Percentiles rank a stretch among this genome's conserved stretches.
phyloP scores from a whole-genome alignment of 495 filamentous ascomycete genomes.

The Talaromyces stipitatus region DNA sequence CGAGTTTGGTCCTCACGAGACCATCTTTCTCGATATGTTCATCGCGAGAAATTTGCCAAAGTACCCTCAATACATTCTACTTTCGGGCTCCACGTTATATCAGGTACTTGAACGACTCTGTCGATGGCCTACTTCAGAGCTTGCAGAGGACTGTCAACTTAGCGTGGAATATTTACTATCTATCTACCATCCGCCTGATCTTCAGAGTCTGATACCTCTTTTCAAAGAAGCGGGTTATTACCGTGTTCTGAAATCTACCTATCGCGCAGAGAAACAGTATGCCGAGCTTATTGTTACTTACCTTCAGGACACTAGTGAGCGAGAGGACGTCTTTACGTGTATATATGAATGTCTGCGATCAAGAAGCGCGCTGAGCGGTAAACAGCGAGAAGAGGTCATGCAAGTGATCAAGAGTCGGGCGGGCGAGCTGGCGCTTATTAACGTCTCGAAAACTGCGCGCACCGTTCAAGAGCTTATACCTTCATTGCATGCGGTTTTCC shows the following conservation, averaged over 20 bases:
- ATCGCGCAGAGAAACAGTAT: conserved; percentile 73
- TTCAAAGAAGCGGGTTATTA: conserved; percentile 81
- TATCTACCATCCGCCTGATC: conserved; percentile 81
- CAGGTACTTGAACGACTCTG: conserved; percentile 77
- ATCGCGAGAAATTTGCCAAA: conserved; percentile 93
- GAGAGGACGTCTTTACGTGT: conserved; percentile 64
- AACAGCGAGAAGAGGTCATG: conserved; percentile 69
- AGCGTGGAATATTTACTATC: conserved; percentile 94
- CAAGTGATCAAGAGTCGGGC: conserved; percentile 63
- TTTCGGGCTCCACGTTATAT: conserved; percentile 78
- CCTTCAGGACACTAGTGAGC: conserved; percentile 77
- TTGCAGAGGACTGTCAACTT: conserved; percentile 90
- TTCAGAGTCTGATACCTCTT: conserved; percentile 63
- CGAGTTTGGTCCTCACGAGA: conserved; percentile 70
- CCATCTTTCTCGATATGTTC: conserved; percentile 96
- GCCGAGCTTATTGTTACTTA: conserved; percentile 70
- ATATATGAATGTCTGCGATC: conserved; percentile 73
- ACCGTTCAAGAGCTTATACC: conserved; percentile 60
- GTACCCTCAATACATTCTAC: conserved; percentile 89
- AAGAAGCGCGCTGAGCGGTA: conserved; percentile 60
- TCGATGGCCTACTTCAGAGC: conserved; percentile 67
- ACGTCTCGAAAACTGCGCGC: conserved; percentile 59
- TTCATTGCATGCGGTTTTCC: conserved; percentile 61
- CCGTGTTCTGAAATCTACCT: conserved; percentile 87
- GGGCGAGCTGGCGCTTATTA: conserved; percentile 57